Evolutionary conservation across 352 stramenopile species (phyloP), one percentile per base, ranked within the genome.

Genomic region (Globisporangium lucens): DNA sequence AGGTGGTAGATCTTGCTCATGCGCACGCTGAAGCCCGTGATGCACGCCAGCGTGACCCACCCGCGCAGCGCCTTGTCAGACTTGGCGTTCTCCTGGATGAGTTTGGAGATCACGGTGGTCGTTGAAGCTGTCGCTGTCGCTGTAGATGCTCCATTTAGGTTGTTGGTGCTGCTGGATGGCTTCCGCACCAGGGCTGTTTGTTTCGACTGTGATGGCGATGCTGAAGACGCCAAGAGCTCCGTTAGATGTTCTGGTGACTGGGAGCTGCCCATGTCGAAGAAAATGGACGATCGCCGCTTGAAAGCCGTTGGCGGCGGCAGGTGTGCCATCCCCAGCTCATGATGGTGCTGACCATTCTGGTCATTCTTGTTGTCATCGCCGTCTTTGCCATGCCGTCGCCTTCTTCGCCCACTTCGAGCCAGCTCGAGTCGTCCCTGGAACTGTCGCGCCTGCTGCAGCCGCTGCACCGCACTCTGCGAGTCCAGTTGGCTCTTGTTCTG

Each of bases 21-120:
- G n/a, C 69, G 76, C 5, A 55, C 68, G 38, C 83, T 79, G n/a
- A 84, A 75, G 15, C 66, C 73, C 17, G 72, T 75, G 35, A 90
- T 63, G 46, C 69, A 73, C 12, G 76, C 59, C 7, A 88, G 35
- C 15, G 76, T 83, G 41, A 74, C 60, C 79, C 79, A 85, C 22
- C 71, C 77, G 27, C 78, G 66, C 0, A 68, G 33, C 2, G 64
- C 20, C 17, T 74, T 36, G 15, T 77, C 55, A 5, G 36, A 7
- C 4, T 36, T 38, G 4, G 60, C 51, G 30, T 33, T 63, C 22
- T 72, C 53, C 5, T 65, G 36, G 24, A 59, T 22, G 3, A 55
- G 29, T 20, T 43, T 47, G 20, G 29, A 4, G 8, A 46, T 35
- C 33, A 22, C 20, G 5, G 24, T 15, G 7, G 35, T 12, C 27